Base-by-base conservation (phyloP, 495 filamentous ascomycete genomes). In the Astrothelium subdiscretum region DNA sequence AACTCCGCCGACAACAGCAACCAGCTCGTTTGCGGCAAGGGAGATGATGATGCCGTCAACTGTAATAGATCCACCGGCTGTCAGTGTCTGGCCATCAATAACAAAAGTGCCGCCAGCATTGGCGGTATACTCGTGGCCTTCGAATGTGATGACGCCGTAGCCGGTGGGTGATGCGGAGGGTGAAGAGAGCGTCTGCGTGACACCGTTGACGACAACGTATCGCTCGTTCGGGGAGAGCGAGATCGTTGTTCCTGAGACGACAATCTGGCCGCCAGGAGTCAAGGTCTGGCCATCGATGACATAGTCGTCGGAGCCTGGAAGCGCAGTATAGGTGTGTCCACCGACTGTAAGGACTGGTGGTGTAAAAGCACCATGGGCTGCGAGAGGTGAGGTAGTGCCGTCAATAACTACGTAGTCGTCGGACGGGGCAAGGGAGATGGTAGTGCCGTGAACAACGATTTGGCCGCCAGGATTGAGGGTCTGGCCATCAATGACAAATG, bases 21-120 rank as follows among this genome's bases (percentile, higher is more conserved):
- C 12, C 22, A 54, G 3, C 8, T 54, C 48, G 24, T 54, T 54
- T 15, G 48, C 6, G 2, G 48, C 48, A 0, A 76, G 62, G 5
- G 61, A 66, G 60, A 71, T 72, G 11, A 69, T 71, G 12, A 72
- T 68, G 22, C 74, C 74, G 8, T 52, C 58, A 1, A 73, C 63
- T 1, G 68, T 73, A 35, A 74, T 67, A 10, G 67, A 62, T 15
- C 70, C 71, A 2, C 73, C 73, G 12, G 74, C 71, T 0, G 65
- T 71, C 24, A 75, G 64, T 3, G 71, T 70, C 29, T 60, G 66
- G 20, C 71, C 73, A 1, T 52, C 69, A 24, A 74, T 65, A 15
- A 67, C 60, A 59, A 68, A 74, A 13, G 71, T 69, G 8, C 64
- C 66, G 0, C 64, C 72, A 8, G 65, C 67, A 32, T 73, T 70